These are phyloP conservation scores for Cryptococcus sp. DNA, from an alignment of 1,284 basidiomycete species.

Conservation along the genomic window DNA sequence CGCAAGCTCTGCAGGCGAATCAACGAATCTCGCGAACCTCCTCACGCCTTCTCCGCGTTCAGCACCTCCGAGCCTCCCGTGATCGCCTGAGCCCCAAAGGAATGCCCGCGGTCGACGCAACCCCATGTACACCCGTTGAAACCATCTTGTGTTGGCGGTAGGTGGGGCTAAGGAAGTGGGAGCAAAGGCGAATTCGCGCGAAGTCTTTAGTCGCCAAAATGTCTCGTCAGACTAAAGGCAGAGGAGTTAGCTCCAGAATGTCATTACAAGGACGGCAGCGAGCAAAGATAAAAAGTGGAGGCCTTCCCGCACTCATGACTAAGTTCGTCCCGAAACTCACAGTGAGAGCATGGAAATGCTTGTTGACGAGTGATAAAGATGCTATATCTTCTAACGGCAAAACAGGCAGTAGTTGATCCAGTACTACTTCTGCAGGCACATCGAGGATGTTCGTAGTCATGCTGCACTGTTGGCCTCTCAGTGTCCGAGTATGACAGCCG, in stretches of 20 bases:
- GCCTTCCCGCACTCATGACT: not conserved
- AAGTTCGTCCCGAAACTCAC: constrained; percentile 19
- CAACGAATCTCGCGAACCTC: constrained; percentile 58
- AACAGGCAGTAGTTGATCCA: constrained; percentile 69
- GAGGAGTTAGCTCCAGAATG: not conserved
- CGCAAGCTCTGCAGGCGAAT: constrained; percentile 59
- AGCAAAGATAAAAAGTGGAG: not conserved
- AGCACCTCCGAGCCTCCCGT: constrained; percentile 33
- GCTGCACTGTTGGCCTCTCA: not conserved
- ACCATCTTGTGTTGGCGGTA: constrained; percentile 56
- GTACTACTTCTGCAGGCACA: constrained; percentile 62
- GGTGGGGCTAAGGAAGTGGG: constrained; percentile 45
- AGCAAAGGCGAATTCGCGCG: constrained; percentile 75
- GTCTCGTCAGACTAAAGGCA: constrained; percentile 63
- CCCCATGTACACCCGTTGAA: constrained; percentile 75
- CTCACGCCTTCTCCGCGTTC: constrained; percentile 32
- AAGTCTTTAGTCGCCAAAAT: constrained; percentile 72
- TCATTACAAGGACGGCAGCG: not conserved
- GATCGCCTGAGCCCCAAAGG: constrained; percentile 73
- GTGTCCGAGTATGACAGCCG: too few species aligned
- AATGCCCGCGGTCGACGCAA: constrained; percentile 63
- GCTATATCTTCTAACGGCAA: constrained; percentile 64
- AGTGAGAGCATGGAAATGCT: constrained; percentile 27
- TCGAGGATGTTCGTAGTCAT: constrained; percentile 20
- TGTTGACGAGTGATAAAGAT: constrained; percentile 53